Evolutionary conservation across 352 stramenopile genomes (phyloP).

Genomic region (Globisporangium radiosum): DNA sequence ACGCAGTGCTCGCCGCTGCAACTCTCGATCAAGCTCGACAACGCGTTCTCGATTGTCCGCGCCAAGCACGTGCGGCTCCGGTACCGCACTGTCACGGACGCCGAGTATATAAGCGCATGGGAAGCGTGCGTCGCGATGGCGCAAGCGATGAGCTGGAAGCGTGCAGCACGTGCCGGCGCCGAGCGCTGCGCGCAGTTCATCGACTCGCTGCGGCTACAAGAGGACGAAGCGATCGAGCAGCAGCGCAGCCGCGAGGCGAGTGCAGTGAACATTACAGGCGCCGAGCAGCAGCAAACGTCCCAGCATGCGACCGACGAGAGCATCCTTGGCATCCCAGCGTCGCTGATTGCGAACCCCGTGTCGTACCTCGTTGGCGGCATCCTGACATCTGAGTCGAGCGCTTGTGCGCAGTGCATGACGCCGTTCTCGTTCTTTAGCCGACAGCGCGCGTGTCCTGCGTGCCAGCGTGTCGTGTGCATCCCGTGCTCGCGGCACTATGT

Average conservation of each 20-base stretch:
- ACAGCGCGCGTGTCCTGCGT: slow-evolving; percentile 43
- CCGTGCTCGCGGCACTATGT: slow-evolving; percentile 50
- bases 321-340: slow-evolving; percentile 41
- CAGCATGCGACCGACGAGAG: slow-evolving; percentile 22
- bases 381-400: slow-evolving; percentile 24
- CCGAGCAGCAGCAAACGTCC: background rate
- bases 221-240: slow-evolving; percentile 36
- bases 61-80: slow-evolving; percentile 52
- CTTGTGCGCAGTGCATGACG: slow-evolving; percentile 48
- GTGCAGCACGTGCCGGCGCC: slow-evolving; percentile 26
- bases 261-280: slow-evolving; percentile 9
- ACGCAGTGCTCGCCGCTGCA: background rate
- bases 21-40: slow-evolving; percentile 50
- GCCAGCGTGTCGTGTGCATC: slow-evolving; percentile 45
- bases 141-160: slow-evolving; percentile 73
- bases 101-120: slow-evolving; percentile 43
- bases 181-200: slow-evolving; percentile 38
- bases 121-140: slow-evolving; percentile 55
- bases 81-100: slow-evolving; percentile 11
- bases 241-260: slow-evolving; percentile 29
- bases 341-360: slow-evolving; percentile 52
- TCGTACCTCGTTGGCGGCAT: slow-evolving; percentile 62
- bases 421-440: slow-evolving; percentile 75
- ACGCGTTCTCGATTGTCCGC: slow-evolving; percentile 59
- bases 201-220: slow-evolving; percentile 29